Base-by-base conservation (phyloP, 1,284 basidiomycete species). In the Melampsora americana region DNA sequence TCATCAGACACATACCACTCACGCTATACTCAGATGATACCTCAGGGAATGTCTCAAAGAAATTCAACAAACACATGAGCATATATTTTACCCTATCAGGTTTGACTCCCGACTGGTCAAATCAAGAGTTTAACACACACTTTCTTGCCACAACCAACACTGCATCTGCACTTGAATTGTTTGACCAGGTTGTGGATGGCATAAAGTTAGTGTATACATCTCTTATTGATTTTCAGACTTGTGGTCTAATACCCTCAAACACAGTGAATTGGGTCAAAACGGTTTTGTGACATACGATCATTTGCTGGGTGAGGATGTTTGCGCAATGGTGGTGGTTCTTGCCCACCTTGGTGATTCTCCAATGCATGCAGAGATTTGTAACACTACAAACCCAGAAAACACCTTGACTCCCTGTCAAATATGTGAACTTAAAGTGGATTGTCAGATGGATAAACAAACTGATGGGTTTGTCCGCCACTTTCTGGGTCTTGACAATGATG, bases 81-180 rank as follows among this genome's bases (percentile, higher is more conserved):
- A n/a, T n/a, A n/a, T n/a, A n/a, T n/a, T n/a, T n/a, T n/a, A 56
- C 20, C 53, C 20, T n/a, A 3, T 56, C 53, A 5, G 53, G 35
- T 35, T 35, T 35, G 35, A 3, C 35, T 4, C 35, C 35, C 35
- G 9, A 35, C 9, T 35, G 32, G n/a, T 67, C 32, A 18, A 66
- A 66, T 46, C 65, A 66, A 66, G 42, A 66, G 23, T 66, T 44
- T 26, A 66, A 66, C 23, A 46, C 42, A 20, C 65, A 66, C n/a
- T 66, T 66, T 14, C 42, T 65, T 1, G 28, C 46, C 42, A 67
- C 44, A 32, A 61, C 23, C 59, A 61, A 23, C n/a, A 14, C 4
- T 46, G 9, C 39, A 23, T 26, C 23, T 2, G 42, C 65, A 1
- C 14, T 66, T 30, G 65, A 66, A 42, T 26, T 66, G 11, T 39